These are phyloP conservation scores for Pythium phragmitis DNA, from an alignment of 352 stramenopile genomes.

Conservation along the genomic window DNA sequence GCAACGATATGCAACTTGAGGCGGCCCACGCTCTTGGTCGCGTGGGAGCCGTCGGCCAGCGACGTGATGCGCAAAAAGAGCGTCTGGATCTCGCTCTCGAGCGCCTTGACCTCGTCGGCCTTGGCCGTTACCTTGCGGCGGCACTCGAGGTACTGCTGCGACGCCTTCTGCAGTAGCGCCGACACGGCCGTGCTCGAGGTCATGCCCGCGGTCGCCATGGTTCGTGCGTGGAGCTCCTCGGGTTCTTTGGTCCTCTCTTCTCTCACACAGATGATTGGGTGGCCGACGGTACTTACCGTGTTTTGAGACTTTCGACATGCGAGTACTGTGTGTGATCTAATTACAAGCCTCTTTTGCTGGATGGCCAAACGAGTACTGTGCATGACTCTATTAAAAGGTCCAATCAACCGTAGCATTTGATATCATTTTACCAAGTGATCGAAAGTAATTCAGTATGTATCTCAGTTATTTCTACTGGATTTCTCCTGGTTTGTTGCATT, in stretches of 20 bases:
- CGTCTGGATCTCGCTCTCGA: slow-evolving; percentile 71
- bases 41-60: slow-evolving; percentile 36
- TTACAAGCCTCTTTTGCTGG: slow-evolving; percentile 4
- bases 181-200: slow-evolving; percentile 36
- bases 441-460: too few species aligned
- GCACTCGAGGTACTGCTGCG: slow-evolving; percentile 81
- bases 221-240: not conserved
- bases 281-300: slow-evolving; percentile 20
- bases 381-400: too few species aligned
- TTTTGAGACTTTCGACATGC: slow-evolving; percentile 11
- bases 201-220: slow-evolving; percentile 49
- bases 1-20: slow-evolving; percentile 58
- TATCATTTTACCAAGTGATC: too few species aligned
- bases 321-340: not conserved
- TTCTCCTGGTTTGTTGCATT: too few species aligned
- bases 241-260: slow-evolving; percentile 4
- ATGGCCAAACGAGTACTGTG: too few species aligned
- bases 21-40: slow-evolving; percentile 71
- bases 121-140: slow-evolving; percentile 76
- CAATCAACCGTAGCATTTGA: too few species aligned
- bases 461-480: too few species aligned
- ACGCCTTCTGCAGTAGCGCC: slow-evolving; percentile 73
- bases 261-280: slow-evolving; percentile 24
- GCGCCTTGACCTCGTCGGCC: slow-evolving; percentile 71
- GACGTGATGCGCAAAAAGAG: slow-evolving; percentile 71